Evolutionary conservation across 2,329 filamentous ascomycete genomes (phyloP).

Genomic region (Alternaria arbusti): DNA sequence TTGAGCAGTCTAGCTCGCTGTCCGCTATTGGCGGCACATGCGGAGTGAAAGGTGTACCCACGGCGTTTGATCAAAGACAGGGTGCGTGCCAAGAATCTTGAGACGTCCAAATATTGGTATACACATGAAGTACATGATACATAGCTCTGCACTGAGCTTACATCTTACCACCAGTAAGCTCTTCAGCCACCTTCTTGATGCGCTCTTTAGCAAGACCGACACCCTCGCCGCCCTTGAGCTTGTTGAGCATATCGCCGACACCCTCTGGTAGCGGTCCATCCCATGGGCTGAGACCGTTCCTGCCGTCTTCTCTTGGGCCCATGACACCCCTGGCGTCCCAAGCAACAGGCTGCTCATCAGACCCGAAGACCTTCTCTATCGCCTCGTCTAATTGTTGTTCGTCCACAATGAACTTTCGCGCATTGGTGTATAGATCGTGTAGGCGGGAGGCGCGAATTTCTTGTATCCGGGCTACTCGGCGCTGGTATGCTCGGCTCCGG

Average conservation of each 20-base stretch:
- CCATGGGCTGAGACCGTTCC: constrained; percentile 42
- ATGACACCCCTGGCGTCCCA: constrained; percentile 36
- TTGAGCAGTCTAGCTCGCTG: neutral
- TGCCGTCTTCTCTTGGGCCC: constrained; percentile 23
- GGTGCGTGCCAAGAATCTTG: neutral
- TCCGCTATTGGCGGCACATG: neutral
- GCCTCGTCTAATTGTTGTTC: constrained; percentile 76
- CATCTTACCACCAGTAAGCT: constrained; percentile 70
- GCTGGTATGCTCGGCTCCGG: constrained; percentile 45
- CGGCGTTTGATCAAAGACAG: neutral
- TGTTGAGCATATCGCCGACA: constrained; percentile 40
- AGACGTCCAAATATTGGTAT: neutral
- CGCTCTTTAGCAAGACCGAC: constrained; percentile 60
- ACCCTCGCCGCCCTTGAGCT: constrained; percentile 45
- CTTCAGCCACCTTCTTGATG: constrained; percentile 69
- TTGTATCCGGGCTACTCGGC: constrained; percentile 59
- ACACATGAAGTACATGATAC: neutral
- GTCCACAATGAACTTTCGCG: constrained; percentile 82
- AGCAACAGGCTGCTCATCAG: constrained; percentile 57
- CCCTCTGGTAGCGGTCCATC: constrained; percentile 39
- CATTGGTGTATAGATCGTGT: constrained; percentile 89
- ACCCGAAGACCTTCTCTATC: constrained; percentile 78
- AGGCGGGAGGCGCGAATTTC: constrained; percentile 72
- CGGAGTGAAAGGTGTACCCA: neutral
- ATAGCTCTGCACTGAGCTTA: constrained; percentile 10